These are phyloP conservation scores for Eucalyptus viminalis DNA, from an alignment of 345 rosid genomes.

Conservation along the genomic window DNA sequence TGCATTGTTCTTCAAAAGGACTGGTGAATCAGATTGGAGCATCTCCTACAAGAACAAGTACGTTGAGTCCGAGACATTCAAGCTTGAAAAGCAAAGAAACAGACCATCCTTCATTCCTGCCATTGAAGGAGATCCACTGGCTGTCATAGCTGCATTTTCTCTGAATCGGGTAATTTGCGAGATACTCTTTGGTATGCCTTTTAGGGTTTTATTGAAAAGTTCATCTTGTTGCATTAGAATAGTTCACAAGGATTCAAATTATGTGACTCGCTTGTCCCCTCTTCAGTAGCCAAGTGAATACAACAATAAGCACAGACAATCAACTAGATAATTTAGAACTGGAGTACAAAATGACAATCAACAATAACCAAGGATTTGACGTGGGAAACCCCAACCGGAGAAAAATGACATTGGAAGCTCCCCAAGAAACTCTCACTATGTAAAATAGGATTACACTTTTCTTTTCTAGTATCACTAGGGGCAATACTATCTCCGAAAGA, in stretches of 20 bases:
- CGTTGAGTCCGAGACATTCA: slow-evolving; percentile 22
- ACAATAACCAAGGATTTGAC: neutral
- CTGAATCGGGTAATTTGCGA: neutral
- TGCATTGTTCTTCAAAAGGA: slow-evolving; percentile 20
- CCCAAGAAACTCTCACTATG: neutral
- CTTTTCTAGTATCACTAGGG: neutral
- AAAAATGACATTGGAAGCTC: neutral
- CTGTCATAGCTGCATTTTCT: neutral
- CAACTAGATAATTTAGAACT: neutral
- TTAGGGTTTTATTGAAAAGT: neutral
- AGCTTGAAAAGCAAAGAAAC: slow-evolving; percentile 14
- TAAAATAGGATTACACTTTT: neutral
- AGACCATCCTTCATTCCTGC: slow-evolving; percentile 26
- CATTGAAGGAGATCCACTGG: slow-evolving; percentile 11
- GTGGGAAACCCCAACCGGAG: neutral
- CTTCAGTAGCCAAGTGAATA: neutral
- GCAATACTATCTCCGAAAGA: neutral
- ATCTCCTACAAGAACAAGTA: slow-evolving; percentile 21
- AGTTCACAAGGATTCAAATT: neutral
- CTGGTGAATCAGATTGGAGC: slow-evolving; percentile 8
- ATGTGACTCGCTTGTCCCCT: neutral
- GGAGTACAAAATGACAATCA: neutral
- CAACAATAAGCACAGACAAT: neutral
- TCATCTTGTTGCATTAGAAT: neutral
- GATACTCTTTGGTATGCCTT: neutral